Conservation (phyloP, 257 asterid species). For the Schizonepeta tenuifolia region DNA sequence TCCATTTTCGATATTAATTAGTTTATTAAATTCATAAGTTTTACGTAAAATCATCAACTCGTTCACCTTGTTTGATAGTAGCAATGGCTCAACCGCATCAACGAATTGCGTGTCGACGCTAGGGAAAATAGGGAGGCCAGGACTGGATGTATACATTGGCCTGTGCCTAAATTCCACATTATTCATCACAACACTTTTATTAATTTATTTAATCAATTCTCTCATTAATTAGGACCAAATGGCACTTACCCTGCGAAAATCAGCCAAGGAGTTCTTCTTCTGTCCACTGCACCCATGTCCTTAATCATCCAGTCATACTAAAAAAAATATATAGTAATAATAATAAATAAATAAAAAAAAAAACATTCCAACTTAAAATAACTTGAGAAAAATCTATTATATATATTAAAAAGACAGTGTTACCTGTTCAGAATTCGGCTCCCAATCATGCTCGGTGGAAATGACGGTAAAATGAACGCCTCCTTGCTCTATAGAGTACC, state of each 20-base stretch:
- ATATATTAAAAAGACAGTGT: no score
- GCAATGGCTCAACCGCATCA: constrained; percentile 72
- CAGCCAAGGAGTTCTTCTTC: constrained; percentile 87
- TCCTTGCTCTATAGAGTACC: constrained; percentile 92
- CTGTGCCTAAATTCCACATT: constrained; percentile 60
- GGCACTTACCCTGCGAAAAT: constrained; percentile 65
- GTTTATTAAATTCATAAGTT: no score
- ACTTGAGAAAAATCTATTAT: no score
- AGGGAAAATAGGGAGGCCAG: constrained; percentile 28
- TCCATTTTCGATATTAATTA: no score
- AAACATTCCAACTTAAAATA: not conserved
- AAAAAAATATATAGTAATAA: not conserved
- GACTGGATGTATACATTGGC: constrained; percentile 70
- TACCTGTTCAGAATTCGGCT: constrained; percentile 40
- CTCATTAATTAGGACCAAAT: not conserved
- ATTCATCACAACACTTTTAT: not conserved
- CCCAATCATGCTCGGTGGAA: constrained; percentile 83
- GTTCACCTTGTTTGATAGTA: constrained; percentile 55
- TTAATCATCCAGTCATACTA: constrained; percentile 78
- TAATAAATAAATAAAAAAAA: not conserved
- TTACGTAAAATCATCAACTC: no score
- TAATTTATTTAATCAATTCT: not conserved
- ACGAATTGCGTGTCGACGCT: constrained; percentile 61
- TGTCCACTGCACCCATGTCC: constrained; percentile 70
- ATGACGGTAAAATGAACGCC: constrained; percentile 76